phyloP scores from a whole-genome alignment of 208 protist genomes.

The Leishmania gerbilli region DNA sequence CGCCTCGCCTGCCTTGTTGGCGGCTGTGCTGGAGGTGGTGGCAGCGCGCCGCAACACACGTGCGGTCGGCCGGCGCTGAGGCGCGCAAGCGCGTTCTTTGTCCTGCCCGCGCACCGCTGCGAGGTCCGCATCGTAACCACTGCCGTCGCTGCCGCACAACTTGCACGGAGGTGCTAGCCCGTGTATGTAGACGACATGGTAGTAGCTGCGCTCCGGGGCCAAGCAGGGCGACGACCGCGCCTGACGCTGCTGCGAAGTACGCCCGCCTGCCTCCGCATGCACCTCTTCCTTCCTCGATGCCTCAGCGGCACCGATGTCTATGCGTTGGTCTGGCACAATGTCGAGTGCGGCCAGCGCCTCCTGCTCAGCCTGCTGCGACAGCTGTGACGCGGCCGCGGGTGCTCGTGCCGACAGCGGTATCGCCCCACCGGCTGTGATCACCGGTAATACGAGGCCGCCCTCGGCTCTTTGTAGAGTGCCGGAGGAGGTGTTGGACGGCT shows the following conservation, averaged over 20 bases:
- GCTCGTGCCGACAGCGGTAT: background rate
- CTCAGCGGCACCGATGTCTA: background rate
- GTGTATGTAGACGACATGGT: conserved; percentile 29
- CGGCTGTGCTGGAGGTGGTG: background rate
- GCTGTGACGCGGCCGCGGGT: background rate
- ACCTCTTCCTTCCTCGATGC: background rate
- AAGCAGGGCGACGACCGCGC: background rate
- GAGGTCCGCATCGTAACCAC: background rate
- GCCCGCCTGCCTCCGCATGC: background rate
- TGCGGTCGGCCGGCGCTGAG: conserved; percentile 2
- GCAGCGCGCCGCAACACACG: background rate
- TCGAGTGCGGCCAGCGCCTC: background rate
- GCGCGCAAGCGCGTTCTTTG: background rate
- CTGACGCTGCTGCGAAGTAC: background rate
- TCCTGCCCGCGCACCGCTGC: background rate
- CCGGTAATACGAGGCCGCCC: background rate
- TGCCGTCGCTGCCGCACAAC: background rate
- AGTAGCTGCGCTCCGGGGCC: conserved; percentile 13
- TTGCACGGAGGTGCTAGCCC: background rate
- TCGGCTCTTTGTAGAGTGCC: background rate
- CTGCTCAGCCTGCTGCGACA: conserved; percentile 2
- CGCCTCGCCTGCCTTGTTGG: conserved; percentile 8
- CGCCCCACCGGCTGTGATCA: conserved; percentile 1
- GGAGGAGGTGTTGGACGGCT: background rate
- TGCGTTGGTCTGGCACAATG: background rate